These are phyloP conservation scores for Eremomyces bilateralis DNA, from an alignment of 495 filamentous ascomycete species.

Conservation along the genomic window DNA sequence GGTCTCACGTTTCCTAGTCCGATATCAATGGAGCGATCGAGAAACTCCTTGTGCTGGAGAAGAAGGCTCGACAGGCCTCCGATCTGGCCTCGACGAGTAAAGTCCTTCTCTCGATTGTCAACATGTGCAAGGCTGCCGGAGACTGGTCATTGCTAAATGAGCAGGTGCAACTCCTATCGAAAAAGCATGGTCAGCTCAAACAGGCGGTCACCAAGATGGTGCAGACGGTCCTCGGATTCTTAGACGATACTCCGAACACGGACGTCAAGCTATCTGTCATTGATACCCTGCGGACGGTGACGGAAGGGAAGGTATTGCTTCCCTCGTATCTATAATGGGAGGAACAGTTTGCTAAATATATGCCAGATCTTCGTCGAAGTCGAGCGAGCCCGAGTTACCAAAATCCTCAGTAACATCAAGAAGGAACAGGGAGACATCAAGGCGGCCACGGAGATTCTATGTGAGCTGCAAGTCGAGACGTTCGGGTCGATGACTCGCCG, in stretches of 20 bases:
- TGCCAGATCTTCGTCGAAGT: constrained; percentile 90
- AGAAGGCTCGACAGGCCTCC: constrained; percentile 91
- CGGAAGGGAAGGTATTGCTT: constrained; percentile 65
- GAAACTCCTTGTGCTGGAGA: constrained; percentile 77
- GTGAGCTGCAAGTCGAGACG: constrained; percentile 95
- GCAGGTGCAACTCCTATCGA: constrained; percentile 83
- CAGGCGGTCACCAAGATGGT: constrained; percentile 98
- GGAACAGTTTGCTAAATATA: constrained; percentile 3
- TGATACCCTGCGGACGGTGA: constrained; percentile 86
- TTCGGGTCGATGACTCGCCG: constrained; percentile 94
- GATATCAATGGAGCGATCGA: constrained; percentile 74
- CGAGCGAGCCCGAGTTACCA: constrained; percentile 84
- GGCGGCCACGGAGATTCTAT: constrained; percentile 76
- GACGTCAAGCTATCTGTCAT: constrained; percentile 85
- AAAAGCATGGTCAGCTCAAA: constrained; percentile 99
- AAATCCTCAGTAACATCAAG: constrained; percentile 90
- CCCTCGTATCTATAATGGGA: neutral
- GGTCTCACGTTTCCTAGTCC: constrained; percentile 24
- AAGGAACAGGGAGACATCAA: constrained; percentile 80
- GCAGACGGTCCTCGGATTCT: constrained; percentile 78
- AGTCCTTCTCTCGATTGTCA: constrained; percentile 67
- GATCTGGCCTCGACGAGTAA: constrained; percentile 89
- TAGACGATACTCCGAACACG: constrained; percentile 56
- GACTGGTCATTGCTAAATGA: constrained; percentile 91
- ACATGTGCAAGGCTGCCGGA: constrained; percentile 74